Conservation (phyloP, 306 rosid genomes). For the Herpetospermum pedunculosum region DNA sequence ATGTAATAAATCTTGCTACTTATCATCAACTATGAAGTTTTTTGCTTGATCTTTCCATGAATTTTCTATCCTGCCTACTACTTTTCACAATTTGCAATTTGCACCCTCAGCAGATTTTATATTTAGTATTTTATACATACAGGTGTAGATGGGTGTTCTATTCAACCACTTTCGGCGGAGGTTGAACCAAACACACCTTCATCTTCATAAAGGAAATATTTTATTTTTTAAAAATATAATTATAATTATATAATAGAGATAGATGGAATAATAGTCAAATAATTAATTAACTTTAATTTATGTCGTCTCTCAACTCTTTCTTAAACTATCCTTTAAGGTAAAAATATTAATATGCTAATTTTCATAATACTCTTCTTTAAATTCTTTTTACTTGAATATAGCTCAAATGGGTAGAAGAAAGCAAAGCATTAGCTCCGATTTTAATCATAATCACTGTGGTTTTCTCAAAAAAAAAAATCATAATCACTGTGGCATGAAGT, state of each 20-base stretch:
- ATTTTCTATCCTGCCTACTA: neutral
- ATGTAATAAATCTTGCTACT: constrained; percentile 12
- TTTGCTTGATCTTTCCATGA: neutral
- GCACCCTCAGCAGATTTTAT: neutral
- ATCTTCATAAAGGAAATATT: too few species aligned
- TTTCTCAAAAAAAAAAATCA: too few species aligned
- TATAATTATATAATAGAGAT: neutral
- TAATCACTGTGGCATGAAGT: neutral
- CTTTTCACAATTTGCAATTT: neutral
- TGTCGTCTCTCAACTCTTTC: neutral
- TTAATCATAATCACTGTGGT: neutral
- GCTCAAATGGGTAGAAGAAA: neutral
- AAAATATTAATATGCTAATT: too few species aligned
- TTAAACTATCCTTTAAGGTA: neutral
- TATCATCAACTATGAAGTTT: neutral
- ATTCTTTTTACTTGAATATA: neutral
- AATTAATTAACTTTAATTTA: neutral
- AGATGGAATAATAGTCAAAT: neutral
- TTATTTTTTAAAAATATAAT: neutral
- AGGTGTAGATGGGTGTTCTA: neutral
- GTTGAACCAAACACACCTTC: neutral
- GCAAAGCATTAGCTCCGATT: too few species aligned
- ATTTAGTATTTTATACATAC: neutral
- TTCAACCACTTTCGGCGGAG: neutral
- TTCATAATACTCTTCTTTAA: too few species aligned